Evolutionary conservation across 2,329 filamentous ascomycete species (phyloP).

Genomic region (Ilyonectria sp.): DNA sequence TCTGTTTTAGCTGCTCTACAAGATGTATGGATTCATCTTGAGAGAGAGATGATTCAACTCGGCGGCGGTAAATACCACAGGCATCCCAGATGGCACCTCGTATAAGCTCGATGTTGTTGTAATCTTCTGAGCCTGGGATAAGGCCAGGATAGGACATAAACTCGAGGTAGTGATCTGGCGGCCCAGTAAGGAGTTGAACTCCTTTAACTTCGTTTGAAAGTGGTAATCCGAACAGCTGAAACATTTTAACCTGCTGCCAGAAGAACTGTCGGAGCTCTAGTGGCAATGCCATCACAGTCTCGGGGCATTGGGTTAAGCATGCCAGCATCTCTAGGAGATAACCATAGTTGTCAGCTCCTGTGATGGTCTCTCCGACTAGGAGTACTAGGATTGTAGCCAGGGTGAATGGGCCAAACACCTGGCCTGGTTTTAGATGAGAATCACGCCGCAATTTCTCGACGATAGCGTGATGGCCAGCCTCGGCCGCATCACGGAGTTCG

Average conservation of each 20-base stretch:
- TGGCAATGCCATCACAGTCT: constrained; percentile 39
- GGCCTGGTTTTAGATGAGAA: constrained; percentile 46
- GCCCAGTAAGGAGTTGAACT: constrained; percentile 38
- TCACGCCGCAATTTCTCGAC: constrained; percentile 54
- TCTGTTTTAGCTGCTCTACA: constrained; percentile 51
- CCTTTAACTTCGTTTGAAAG: constrained; percentile 49
- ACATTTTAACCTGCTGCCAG: constrained; percentile 53
- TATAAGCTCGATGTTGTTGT: constrained; percentile 40
- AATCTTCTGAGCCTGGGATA: constrained; percentile 37
- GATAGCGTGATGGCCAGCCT: constrained; percentile 53
- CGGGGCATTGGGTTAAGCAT: constrained; percentile 45
- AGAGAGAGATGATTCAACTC: constrained; percentile 39
- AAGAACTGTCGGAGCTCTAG: constrained; percentile 45
- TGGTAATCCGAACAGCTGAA: constrained; percentile 50
- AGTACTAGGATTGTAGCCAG: constrained; percentile 57
- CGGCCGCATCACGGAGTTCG: constrained; percentile 50
- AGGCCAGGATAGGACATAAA: constrained; percentile 47
- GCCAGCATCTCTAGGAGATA: constrained; percentile 56
- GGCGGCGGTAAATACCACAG: constrained; percentile 46
- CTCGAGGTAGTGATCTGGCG: constrained; percentile 45
- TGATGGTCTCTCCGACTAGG: constrained; percentile 59
- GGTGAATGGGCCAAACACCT: constrained; percentile 55
- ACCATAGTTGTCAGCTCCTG: constrained; percentile 55
- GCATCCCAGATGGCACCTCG: constrained; percentile 46
- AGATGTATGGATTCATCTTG: constrained; percentile 45